phyloP scores from a whole-genome alignment of 768 basidiomycete species.

The Lyophyllum shimeji region DNA sequence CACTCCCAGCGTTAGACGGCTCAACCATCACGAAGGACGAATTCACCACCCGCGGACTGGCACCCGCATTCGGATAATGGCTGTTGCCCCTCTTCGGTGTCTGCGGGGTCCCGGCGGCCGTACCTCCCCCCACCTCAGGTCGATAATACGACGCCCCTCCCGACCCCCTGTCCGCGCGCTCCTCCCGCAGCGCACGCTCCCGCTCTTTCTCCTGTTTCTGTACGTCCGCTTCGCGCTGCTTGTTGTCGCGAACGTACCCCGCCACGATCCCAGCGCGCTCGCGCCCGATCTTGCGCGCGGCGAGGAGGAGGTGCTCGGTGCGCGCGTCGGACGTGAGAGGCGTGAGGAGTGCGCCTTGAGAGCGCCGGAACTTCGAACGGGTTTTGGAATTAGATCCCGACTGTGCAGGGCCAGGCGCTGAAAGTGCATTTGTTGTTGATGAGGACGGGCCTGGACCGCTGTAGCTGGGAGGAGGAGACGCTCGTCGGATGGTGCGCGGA shows the following conservation, averaged over 20 bases:
- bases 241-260: constrained; percentile 43
- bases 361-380: constrained; percentile 19
- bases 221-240: constrained; percentile 35
- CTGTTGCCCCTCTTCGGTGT: constrained; percentile 16
- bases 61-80: constrained; percentile 5
- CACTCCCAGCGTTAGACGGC: constrained; percentile 21
- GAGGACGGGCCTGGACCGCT: not conserved
- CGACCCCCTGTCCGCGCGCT: constrained; percentile 17
- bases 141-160: constrained; percentile 21
- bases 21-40: constrained; percentile 1
- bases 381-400: not conserved
- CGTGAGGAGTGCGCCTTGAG: constrained; percentile 20
- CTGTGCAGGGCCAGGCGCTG: constrained; percentile 7
- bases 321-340: constrained; percentile 61
- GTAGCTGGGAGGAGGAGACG: constrained; percentile 6
- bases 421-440: constrained; percentile 9
- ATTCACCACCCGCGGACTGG: constrained; percentile 10
- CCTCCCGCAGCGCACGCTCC: constrained; percentile 25
- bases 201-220: constrained; percentile 31
- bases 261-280: constrained; percentile 57
- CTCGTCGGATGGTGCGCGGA: constrained; percentile 1
- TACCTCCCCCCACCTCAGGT: constrained; percentile 5
- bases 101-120: constrained; percentile 5
- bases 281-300: constrained; percentile 68
- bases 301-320: constrained; percentile 68